A percentile compares a stretch with the other conserved stretches of the same genome.
Evolutionary conservation across 345 rosid genomes (phyloP).

Genomic region (Stellera chamaejasme): DNA sequence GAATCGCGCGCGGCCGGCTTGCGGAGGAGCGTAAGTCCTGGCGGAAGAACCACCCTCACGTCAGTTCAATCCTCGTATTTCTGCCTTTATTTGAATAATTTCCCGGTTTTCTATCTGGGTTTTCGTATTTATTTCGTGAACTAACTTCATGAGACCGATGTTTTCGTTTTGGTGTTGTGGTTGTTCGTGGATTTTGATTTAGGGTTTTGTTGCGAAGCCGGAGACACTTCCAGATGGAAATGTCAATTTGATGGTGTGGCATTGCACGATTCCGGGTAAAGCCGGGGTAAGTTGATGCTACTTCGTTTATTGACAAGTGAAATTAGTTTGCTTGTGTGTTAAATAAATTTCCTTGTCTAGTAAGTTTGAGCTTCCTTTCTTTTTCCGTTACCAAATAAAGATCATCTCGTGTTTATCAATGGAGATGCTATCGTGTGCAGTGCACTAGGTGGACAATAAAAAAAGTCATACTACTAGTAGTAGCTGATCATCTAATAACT

Average conservation of each 20-base stretch:
- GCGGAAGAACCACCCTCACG: conserved; percentile 98
- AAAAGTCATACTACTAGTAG: too few species aligned
- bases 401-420: too few species aligned
- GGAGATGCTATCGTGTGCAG: too few species aligned
- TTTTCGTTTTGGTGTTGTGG: conserved; percentile 2
- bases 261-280: conserved; percentile 96
- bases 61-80: conserved; percentile 21
- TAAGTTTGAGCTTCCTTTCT: too few species aligned
- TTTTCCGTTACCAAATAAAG: too few species aligned
- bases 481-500: too few species aligned
- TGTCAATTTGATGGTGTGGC: conserved; percentile 92
- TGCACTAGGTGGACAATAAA: too few species aligned
- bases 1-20: conserved; percentile 93
- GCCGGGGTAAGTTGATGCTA: conserved; percentile 52
- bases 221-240: conserved; percentile 73
- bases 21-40: conserved; percentile 91
- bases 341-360: too few species aligned
- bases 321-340: too few species aligned
- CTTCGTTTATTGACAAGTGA: neutral
- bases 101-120: conserved; percentile 1
- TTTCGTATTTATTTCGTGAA: neutral
- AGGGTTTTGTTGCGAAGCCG: conserved; percentile 99
- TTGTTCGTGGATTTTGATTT: conserved; percentile 11
- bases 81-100: conserved; percentile 1
- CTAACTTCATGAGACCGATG: neutral